Evolutionary conservation across 2,329 filamentous ascomycete genomes (phyloP).

Genomic region (Lecanoromycetidae sp.): DNA sequence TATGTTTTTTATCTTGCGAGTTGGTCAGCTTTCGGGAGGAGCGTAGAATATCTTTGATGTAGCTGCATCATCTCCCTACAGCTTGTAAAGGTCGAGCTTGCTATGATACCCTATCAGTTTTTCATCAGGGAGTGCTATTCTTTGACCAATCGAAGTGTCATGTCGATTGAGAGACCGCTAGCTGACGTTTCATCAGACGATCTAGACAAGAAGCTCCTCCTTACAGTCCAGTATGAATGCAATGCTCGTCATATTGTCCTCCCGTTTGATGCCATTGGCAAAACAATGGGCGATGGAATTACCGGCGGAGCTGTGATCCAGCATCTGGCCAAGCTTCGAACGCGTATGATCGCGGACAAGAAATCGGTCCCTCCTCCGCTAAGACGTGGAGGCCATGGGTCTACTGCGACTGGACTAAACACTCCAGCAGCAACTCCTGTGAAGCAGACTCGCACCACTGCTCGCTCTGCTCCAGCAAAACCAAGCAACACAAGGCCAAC

Average conservation of each 20-base stretch:
- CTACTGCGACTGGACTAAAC: conserved; percentile 2
- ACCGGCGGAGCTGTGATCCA: conserved; percentile 35
- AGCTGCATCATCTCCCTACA: background rate
- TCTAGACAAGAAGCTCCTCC: conserved; percentile 31
- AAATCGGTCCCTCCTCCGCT: conserved; percentile 32
- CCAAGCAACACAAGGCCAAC: background rate
- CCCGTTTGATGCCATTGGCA: conserved; percentile 32
- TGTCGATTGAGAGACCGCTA: no score
- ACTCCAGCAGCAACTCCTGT: background rate
- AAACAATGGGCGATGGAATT: conserved; percentile 29
- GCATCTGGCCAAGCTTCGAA: conserved; percentile 35
- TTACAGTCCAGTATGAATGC: conserved; percentile 32
- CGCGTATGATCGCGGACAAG: conserved; percentile 21
- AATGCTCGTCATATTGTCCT: conserved; percentile 28
- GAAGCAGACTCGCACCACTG: background rate
- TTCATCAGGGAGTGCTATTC: no score
- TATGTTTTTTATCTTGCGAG: background rate
- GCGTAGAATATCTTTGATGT: background rate
- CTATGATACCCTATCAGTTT: no score
- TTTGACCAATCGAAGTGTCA: no score
- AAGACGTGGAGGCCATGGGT: conserved; percentile 23
- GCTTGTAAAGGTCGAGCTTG: no score
- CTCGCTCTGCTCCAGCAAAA: background rate
- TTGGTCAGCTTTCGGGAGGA: no score
- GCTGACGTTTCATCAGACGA: conserved; percentile 25